These are phyloP conservation scores for Aquilaria agallochum DNA, from an alignment of 441 rosid genomes.

Conservation along the genomic window DNA sequence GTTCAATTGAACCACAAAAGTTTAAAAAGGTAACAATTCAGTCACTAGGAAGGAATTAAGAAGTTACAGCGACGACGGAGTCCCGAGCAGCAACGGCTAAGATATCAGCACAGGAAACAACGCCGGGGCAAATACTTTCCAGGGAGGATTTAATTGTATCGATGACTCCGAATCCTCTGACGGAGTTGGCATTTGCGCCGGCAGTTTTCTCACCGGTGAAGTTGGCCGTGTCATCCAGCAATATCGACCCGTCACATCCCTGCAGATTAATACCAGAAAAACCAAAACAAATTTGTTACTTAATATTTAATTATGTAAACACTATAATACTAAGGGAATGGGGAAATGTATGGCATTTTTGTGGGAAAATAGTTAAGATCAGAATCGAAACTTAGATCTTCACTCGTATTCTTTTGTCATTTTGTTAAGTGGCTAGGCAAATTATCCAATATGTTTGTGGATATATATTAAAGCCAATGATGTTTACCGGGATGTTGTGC, in stretches of 20 bases:
- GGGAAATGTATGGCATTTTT: neutral
- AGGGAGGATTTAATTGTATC: constrained; percentile 27
- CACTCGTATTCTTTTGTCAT: no score
- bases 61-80: constrained; percentile 16
- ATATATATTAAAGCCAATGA: no score
- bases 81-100: constrained; percentile 29
- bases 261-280: neutral
- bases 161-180: constrained; percentile 29
- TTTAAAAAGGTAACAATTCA: neutral
- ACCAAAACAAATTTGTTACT: no score
- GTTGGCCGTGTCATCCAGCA: constrained; percentile 26
- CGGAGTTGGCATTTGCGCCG: constrained; percentile 21
- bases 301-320: no score
- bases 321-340: no score
- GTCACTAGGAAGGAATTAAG: no score
- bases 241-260: constrained; percentile 38
- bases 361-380: neutral
- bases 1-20: neutral
- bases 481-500: no score
- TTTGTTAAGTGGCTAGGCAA: no score
- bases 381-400: neutral
- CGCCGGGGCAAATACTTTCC: constrained; percentile 18
- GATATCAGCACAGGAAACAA: constrained; percentile 35
- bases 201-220: constrained; percentile 34
- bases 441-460: no score